Evolutionary conservation across 305 asterid genomes (phyloP).

Genomic region (Plantago coronopus): DNA sequence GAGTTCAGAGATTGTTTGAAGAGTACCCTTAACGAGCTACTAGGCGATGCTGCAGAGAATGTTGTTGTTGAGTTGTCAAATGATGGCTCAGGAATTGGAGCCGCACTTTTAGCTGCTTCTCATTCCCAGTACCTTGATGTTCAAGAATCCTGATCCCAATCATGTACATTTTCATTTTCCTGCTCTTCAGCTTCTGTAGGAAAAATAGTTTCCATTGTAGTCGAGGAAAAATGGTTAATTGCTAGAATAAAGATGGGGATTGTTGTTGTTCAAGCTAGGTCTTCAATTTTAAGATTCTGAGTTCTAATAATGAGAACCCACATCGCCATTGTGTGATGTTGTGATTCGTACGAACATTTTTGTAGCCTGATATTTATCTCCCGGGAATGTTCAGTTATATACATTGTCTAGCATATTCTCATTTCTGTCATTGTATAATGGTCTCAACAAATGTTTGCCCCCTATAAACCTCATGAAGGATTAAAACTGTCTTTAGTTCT

Average conservation of each 20-base stretch:
- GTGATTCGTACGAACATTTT: not conserved
- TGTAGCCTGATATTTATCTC: not conserved
- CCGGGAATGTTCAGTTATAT: too few species aligned
- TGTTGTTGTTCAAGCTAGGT: not conserved
- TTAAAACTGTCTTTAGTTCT: too few species aligned
- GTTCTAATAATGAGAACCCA: slow-evolving; percentile 5
- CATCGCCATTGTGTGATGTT: not conserved
- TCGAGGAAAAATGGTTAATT: not conserved
- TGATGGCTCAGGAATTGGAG: slow-evolving; percentile 87
- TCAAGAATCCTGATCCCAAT: slow-evolving; percentile 31
- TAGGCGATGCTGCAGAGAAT: slow-evolving; percentile 48
- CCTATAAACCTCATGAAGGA: too few species aligned
- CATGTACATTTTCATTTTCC: not conserved
- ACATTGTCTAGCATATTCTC: too few species aligned
- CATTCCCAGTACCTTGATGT: slow-evolving; percentile 60
- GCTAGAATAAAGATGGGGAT: not conserved
- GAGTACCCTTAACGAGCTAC: slow-evolving; percentile 56
- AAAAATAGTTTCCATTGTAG: not conserved
- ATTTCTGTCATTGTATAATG: too few species aligned
- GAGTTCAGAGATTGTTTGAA: slow-evolving; percentile 61
- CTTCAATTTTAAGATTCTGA: not conserved
- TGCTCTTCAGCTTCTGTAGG: not conserved
- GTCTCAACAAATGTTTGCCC: too few species aligned
- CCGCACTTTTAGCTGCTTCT: slow-evolving; percentile 89
- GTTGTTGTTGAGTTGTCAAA: slow-evolving; percentile 49